Base-by-base conservation (phyloP, 352 stramenopile genomes). In the Globisporangium rhizosaccharum region DNA sequence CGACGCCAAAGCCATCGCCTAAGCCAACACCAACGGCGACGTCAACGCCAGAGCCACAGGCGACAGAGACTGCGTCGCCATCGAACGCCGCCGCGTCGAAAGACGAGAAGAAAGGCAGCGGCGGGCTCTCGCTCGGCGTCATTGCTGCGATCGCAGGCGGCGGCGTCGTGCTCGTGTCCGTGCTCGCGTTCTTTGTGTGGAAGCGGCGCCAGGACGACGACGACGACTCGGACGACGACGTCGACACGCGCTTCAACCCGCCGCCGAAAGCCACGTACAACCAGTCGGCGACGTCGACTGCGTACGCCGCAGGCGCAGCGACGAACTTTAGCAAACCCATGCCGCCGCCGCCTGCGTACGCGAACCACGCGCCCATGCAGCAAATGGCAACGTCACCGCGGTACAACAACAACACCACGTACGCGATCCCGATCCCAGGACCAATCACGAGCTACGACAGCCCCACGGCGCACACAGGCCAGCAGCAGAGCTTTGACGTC, bases 131-230 rank as follows among this genome's bases (percentile, higher is more conserved):
- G 51, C 48, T 74, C 39, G 66, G 70, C n/a, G 45, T 88, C 47
- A 82, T 90, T 55, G 53, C 84, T 26, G 77, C 73, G 36, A 76
- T 87, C 53, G 65, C 68, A 15, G 67, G 46, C 26, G 76, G 68
- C 23, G 70, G 65, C 7, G 60, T 68, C 7, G 65, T 73, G 10
- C 72, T 82, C 18, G 60, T 85, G 23, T 78, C 76, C 14, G 66
- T 82, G 11, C 62, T 80, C 25, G 80, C 57, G 17, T 84, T 90
- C 59, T 76, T 86, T 26, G 59, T 86, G 33, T 88, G 72, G 72
- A 85, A 80, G 57, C 71, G 73, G 55, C 69, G 71, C 12, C 66
- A 73, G 36, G 77, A 84, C 41, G 78, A 87, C 25, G 70, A 79
- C 48, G 78, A 86, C 10, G 75, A 88, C 59, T 86, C 74, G 60